A percentile compares a stretch with the other conserved stretches of the same genome.
phyloP scores from a whole-genome alignment of 352 stramenopile species.

The Phytopythium litorale region DNA sequence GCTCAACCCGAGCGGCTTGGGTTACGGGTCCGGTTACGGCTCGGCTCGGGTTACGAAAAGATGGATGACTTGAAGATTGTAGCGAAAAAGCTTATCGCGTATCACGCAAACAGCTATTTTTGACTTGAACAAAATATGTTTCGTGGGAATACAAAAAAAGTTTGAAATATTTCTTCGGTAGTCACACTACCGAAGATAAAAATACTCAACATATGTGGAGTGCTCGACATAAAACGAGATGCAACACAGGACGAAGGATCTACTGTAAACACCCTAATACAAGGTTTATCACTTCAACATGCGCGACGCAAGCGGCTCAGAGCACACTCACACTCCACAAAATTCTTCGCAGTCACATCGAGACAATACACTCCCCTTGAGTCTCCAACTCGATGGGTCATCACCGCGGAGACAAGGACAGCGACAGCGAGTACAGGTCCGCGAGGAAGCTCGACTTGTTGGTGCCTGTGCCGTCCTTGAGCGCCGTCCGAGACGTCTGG shows the following conservation, averaged over 20 bases:
- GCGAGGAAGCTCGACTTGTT: conserved; percentile 40
- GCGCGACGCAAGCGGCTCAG: neutral
- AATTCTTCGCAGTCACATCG: neutral
- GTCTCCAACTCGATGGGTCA: no score
- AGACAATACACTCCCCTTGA: neutral
- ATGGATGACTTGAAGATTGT: no score
- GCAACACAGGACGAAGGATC: neutral
- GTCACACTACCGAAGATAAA: no score
- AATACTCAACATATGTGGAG: no score
- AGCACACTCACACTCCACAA: neutral
- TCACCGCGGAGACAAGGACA: conserved; percentile 13
- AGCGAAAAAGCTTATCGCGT: no score
- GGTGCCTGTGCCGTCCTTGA: conserved; percentile 1
- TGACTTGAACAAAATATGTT: no score
- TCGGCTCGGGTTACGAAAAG: no score
- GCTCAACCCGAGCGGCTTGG: no score
- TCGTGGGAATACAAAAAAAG: no score
- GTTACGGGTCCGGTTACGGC: no score
- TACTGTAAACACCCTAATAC: neutral
- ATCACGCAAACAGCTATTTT: no score
- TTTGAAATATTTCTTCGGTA: no score
- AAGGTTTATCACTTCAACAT: neutral
- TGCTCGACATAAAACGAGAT: neutral
- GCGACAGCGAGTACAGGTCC: conserved; percentile 40
- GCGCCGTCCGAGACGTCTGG: neutral